These are phyloP conservation scores for Naganishia cerealis DNA, from an alignment of 1,284 basidiomycete species.

Conservation along the genomic window DNA sequence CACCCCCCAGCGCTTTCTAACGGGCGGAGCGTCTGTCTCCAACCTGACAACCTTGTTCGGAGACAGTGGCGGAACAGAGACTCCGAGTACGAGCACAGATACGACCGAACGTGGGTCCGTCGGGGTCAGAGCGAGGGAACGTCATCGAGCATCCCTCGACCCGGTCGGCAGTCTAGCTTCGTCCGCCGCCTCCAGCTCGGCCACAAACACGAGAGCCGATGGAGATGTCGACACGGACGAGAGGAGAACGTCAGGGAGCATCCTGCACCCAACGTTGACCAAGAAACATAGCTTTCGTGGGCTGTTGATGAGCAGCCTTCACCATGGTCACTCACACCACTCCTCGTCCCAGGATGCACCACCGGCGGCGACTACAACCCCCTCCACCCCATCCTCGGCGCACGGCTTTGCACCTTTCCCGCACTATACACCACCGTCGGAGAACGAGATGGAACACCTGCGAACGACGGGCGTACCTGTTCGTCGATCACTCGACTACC, in stretches of 20 bases:
- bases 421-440: not conserved
- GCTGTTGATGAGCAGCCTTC: not conserved
- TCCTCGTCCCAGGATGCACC: not conserved
- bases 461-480: not conserved
- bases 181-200: not conserved
- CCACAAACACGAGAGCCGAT: not conserved
- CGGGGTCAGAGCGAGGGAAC: not conserved
- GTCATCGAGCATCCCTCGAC: not conserved
- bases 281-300: slow-evolving; percentile 5
- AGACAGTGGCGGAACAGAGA: not conserved
- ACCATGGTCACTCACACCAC: slow-evolving; percentile 4
- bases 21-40: not conserved
- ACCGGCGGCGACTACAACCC: not conserved
- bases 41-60: slow-evolving; percentile 3
- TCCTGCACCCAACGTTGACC: not conserved
- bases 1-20: slow-evolving; percentile 8
- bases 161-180: not conserved
- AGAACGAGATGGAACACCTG: not conserved
- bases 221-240: slow-evolving; percentile 13
- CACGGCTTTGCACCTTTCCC: not conserved
- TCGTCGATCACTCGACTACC: slow-evolving; percentile 20
- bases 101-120: not conserved
- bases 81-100: not conserved
- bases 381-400: not conserved
- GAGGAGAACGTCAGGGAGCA: no score